Conservation (phyloP, 345 rosid genomes). For the Diplotaxis tenuifolia region DNA sequence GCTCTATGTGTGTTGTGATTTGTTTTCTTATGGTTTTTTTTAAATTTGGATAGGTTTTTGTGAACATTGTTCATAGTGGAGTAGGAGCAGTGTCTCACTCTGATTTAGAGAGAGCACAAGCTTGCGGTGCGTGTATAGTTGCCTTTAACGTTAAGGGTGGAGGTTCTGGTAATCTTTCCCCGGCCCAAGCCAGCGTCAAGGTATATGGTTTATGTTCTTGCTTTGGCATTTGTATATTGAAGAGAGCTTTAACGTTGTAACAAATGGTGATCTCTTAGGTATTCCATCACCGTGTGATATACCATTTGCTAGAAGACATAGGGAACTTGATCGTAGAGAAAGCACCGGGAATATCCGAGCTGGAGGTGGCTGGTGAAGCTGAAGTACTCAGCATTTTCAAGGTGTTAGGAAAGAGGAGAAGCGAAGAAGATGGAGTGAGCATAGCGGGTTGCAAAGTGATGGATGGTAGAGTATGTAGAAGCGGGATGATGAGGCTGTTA, state of each 20-base stretch:
- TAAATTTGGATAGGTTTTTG: constrained; percentile 79
- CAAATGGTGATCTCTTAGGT: constrained; percentile 43
- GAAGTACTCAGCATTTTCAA: constrained; percentile 73
- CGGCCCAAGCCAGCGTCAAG: constrained; percentile 63
- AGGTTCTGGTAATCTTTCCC: constrained; percentile 41
- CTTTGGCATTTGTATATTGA: neutral
- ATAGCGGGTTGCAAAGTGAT: constrained; percentile 90
- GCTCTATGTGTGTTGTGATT: no score
- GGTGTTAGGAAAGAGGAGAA: constrained; percentile 75
- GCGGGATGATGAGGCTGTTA: constrained; percentile 70
- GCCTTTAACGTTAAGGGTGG: constrained; percentile 79
- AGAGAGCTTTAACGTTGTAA: neutral
- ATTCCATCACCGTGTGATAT: constrained; percentile 71
- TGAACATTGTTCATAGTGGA: constrained; percentile 81
- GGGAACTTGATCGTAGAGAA: constrained; percentile 83
- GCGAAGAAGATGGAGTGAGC: constrained; percentile 64
- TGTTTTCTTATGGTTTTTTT: no score
- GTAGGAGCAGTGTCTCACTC: constrained; percentile 88
- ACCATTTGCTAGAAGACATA: constrained; percentile 89
- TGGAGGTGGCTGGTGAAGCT: constrained; percentile 87
- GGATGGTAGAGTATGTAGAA: constrained; percentile 61
- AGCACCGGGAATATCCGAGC: constrained; percentile 80
- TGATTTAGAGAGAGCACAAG: constrained; percentile 84
- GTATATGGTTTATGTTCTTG: constrained; percentile 41
- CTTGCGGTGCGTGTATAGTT: constrained; percentile 75